Evolutionary conservation across 345 rosid species (phyloP), one percentile per base, ranked within the genome.

Genomic region (Brassica rapa): DNA sequence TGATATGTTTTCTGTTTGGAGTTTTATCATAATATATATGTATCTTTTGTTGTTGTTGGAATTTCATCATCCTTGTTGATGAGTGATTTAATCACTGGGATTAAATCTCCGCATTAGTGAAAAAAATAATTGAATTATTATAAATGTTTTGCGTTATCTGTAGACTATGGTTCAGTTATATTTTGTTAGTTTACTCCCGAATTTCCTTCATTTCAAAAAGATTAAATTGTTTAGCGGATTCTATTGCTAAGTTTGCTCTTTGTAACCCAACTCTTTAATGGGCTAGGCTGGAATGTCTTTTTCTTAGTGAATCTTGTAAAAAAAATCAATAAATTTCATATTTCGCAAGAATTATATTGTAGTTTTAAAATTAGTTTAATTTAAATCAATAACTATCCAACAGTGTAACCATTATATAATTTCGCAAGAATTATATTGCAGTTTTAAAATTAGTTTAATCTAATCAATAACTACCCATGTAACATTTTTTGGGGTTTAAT

Each of bases 61-160:
- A 41, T 68, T 43, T 60, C 62, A 21, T 60, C 46, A 30, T 9
- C 62, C 59, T 43, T 41, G 23, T 41, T 29, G 7, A 67, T 41
- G 61, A 75, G 62, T 46, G 56, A 41, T 57, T 35, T 67, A 16
- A 12, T 62, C 19, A 30, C 5, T 76, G 7, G n/a, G 30, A 55
- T 9, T 66, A 8, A 32, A 64, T 21, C 63, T 49, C 59, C 21
- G 19, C 8, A 51, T 51, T 51, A n/a, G 19, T 21, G 21, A 2
- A 51, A 51, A 6, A 15, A 51, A 19, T 19, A 51, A 5, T 5
- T 51, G 15, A 51, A 15, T 4, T 30, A 24, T 46, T 62, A 43
- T 62, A 4, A 14, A 64, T 64, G 4, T 3, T 55, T 55, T 16
- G 29, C 61, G 4, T 61, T 41, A 25, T 60, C 3, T 39, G 4